Evolutionary conservation across 1,284 basidiomycete species (phyloP).

Genomic region (Takashimella tepidaria): DNA sequence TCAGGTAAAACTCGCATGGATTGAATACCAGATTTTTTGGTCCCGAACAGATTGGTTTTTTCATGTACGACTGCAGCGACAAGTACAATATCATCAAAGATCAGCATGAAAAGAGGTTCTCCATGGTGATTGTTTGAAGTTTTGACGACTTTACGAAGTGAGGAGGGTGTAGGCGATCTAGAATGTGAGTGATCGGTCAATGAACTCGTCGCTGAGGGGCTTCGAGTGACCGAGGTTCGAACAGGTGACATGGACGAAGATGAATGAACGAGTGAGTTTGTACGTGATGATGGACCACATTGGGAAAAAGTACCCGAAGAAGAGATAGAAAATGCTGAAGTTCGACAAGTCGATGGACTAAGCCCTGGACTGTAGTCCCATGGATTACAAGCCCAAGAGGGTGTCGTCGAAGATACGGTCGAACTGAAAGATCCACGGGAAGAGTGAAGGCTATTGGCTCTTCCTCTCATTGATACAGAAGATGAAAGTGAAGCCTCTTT

Average conservation of each 20-base stretch:
- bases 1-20: slow-evolving; percentile 23
- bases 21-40: slow-evolving; percentile 17
- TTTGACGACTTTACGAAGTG: slow-evolving; percentile 8
- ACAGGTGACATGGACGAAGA: not conserved
- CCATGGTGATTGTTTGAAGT: slow-evolving; percentile 24
- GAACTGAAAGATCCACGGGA: slow-evolving; percentile 26
- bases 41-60: slow-evolving; percentile 20
- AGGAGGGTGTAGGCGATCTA: slow-evolving; percentile 10
- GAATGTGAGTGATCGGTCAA: slow-evolving; percentile 10
- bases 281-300: slow-evolving; percentile 15
- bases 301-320: slow-evolving; percentile 11
- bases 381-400: slow-evolving; percentile 22
- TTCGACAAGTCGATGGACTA: slow-evolving; percentile 14
- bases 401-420: slow-evolving; percentile 15
- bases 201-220: slow-evolving; percentile 15
- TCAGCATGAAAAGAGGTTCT: slow-evolving; percentile 53
- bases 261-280: slow-evolving; percentile 4
- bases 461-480: not conserved
- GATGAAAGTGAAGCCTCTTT: slow-evolving; percentile 24
- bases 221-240: slow-evolving; percentile 3
- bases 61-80: slow-evolving; percentile 48
- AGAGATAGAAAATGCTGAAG: slow-evolving; percentile 29
- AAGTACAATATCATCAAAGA: slow-evolving; percentile 66
- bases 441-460: slow-evolving; percentile 17
- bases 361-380: slow-evolving; percentile 24